Conservation (phyloP, 2,329 filamentous ascomycete species). For the Cladophialophora bantiana region DNA sequence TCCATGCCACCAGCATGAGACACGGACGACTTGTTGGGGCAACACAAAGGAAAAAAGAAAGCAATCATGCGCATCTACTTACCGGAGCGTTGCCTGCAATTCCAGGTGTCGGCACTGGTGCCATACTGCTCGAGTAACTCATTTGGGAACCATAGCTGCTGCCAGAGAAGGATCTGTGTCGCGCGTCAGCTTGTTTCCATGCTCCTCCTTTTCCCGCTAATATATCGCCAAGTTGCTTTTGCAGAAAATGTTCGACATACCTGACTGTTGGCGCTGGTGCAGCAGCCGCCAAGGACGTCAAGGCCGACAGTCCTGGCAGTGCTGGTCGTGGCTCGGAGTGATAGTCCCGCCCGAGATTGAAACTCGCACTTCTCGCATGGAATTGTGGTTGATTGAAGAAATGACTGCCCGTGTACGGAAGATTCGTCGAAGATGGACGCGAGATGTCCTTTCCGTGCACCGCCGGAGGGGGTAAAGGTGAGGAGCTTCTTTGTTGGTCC, state of each 20-base stretch:
- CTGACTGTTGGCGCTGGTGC: constrained; percentile 61
- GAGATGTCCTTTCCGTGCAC: constrained; percentile 57
- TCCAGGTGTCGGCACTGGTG: constrained; percentile 39
- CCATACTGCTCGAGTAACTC: constrained; percentile 48
- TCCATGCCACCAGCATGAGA: background rate
- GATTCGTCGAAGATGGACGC: constrained; percentile 61
- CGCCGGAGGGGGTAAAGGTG: constrained; percentile 54
- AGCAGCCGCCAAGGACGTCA: constrained; percentile 64
- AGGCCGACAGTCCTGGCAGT: constrained; percentile 65
- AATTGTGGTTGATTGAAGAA: constrained; percentile 46
- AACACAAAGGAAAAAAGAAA: constrained; percentile 19
- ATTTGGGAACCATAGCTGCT: constrained; percentile 68
- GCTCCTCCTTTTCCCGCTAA: background rate
- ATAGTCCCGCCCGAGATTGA: constrained; percentile 45
- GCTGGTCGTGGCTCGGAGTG: constrained; percentile 44
- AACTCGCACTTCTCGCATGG: constrained; percentile 50
- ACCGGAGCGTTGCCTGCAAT: constrained; percentile 47
- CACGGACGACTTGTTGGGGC: background rate
- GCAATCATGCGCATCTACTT: constrained; percentile 41
- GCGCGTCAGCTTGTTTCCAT: constrained; percentile 5
- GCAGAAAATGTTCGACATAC: constrained; percentile 47
- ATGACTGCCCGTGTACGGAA: constrained; percentile 52
- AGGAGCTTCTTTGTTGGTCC: constrained; percentile 53
- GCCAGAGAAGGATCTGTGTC: constrained; percentile 56
- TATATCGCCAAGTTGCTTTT: constrained; percentile 28